phyloP scores from a whole-genome alignment of 2,329 filamentous ascomycete genomes.

The Dothiorella sarmentorum region DNA sequence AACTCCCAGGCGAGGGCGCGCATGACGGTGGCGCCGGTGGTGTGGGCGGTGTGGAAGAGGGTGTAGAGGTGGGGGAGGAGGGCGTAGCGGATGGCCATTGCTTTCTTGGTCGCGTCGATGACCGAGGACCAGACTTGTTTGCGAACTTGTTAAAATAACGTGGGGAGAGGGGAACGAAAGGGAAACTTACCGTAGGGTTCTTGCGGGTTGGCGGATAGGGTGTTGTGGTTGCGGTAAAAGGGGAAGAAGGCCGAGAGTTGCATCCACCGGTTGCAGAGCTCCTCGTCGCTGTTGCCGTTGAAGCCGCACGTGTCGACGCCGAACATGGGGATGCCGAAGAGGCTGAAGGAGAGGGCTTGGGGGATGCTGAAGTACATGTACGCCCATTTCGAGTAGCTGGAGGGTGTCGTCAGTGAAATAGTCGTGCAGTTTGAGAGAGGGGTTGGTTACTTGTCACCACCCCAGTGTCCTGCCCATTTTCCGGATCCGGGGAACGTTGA shows the following conservation, averaged over 20 bases:
- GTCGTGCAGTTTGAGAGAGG: too few species aligned
- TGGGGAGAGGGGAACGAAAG: not conserved
- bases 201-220: constrained; percentile 57
- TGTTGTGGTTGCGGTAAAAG: constrained; percentile 76
- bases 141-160: not conserved
- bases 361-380: constrained; percentile 76
- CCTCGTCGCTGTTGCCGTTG: constrained; percentile 62
- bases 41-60: constrained; percentile 63
- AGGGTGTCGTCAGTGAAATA: not conserved
- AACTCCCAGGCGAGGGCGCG: constrained; percentile 73
- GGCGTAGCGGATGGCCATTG: constrained; percentile 68
- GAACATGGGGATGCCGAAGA: constrained; percentile 76
- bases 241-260: constrained; percentile 71
- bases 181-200: constrained; percentile 57
- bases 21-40: constrained; percentile 66
- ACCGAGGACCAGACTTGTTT: constrained; percentile 59
- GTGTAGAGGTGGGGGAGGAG: constrained; percentile 76
- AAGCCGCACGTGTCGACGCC: constrained; percentile 64
- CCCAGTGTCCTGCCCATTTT: constrained; percentile 77
- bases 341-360: constrained; percentile 69
- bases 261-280: constrained; percentile 74
- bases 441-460: constrained; percentile 59
- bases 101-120: constrained; percentile 59
- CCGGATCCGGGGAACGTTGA: constrained; percentile 78
- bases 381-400: constrained; percentile 58